Evolutionary conservation across 805 yeast genomes (phyloP).

Genomic region (Grigorovia transvaalensis): DNA sequence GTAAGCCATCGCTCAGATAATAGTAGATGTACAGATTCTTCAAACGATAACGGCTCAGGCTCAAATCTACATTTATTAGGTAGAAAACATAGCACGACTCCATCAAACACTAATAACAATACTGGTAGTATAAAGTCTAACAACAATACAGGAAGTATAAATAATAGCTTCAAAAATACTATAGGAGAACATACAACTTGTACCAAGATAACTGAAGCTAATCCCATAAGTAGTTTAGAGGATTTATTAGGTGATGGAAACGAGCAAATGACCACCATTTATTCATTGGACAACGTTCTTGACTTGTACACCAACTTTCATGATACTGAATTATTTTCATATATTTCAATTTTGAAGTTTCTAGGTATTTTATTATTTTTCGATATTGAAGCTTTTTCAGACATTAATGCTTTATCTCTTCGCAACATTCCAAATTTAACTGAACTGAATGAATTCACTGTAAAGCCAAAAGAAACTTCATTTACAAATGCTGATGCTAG

Average conservation of each 20-base stretch:
- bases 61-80: background rate
- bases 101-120: background rate
- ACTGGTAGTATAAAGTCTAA: background rate
- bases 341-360: slow-evolving; percentile 14
- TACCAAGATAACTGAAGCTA: background rate
- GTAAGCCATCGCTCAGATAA: background rate
- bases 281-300: slow-evolving; percentile 7
- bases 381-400: slow-evolving; percentile 12
- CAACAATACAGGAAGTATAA: background rate
- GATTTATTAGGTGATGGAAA: background rate
- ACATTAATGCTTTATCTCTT: slow-evolving; percentile 9
- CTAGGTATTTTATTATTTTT: slow-evolving; percentile 10
- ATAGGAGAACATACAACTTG: background rate
- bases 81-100: background rate
- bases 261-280: background rate
- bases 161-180: background rate
- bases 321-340: slow-evolving; percentile 11
- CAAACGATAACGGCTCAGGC: background rate
- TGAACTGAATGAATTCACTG: background rate
- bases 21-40: background rate
- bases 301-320: slow-evolving; percentile 8
- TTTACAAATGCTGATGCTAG: background rate
- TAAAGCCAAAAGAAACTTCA: background rate
- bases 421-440: slow-evolving; percentile 7
- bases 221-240: background rate